Evolutionary conservation across 257 asterid genomes (phyloP).

Genomic region (Echium plantagineum): DNA sequence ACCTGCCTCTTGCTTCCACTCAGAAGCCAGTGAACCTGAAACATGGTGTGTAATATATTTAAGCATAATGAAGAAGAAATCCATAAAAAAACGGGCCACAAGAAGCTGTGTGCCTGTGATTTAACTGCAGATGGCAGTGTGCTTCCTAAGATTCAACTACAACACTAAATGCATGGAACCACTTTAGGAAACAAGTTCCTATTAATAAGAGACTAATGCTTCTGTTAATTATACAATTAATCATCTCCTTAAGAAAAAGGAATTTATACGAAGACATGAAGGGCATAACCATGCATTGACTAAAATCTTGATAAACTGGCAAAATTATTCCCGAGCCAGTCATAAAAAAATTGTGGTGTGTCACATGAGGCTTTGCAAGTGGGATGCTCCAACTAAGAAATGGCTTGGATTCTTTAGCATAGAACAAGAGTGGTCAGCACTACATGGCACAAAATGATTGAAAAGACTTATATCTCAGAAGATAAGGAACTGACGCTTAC

Average conservation of each 20-base stretch:
- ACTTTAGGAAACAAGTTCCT: background rate
- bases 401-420: background rate
- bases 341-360: background rate
- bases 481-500: background rate
- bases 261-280: background rate
- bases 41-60: slow-evolving; percentile 8
- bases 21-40: slow-evolving; percentile 84
- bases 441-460: background rate
- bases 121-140: background rate
- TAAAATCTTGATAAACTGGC: background rate
- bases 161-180: background rate
- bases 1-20: slow-evolving; percentile 70
- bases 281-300: background rate
- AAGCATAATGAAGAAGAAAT: background rate
- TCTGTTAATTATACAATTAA: background rate
- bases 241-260: background rate
- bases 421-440: background rate
- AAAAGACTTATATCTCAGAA: background rate
- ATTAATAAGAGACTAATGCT: background rate
- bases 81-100: background rate
- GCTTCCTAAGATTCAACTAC: too few species aligned
- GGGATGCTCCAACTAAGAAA: background rate
- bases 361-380: background rate
- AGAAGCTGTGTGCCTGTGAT: background rate
- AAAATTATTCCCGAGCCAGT: background rate